Evolutionary conservation across 495 filamentous ascomycete genomes (phyloP).

Genomic region (Talaromyces wortmannii): DNA sequence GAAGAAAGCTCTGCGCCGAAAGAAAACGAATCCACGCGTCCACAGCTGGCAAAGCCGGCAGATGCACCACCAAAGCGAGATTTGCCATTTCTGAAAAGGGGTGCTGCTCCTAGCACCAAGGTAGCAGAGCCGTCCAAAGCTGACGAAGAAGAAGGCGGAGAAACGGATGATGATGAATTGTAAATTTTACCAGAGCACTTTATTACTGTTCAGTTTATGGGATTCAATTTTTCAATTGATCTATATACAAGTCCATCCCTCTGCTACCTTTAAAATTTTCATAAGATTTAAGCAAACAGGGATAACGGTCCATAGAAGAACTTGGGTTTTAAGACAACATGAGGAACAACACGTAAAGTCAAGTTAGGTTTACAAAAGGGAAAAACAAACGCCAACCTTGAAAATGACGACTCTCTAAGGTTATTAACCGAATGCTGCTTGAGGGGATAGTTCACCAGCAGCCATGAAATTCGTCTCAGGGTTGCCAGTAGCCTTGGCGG

Average conservation of each 20-base stretch:
- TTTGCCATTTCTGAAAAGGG: slow-evolving; percentile 27
- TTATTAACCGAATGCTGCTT: slow-evolving; percentile 36
- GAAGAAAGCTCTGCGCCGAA: neutral
- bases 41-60: slow-evolving; percentile 11
- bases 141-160: slow-evolving; percentile 23
- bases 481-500: slow-evolving; percentile 62
- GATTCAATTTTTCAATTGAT: slow-evolving; percentile 25
- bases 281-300: neutral
- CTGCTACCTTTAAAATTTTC: too few relatives aligned
- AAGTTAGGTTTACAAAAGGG: slow-evolving; percentile 9
- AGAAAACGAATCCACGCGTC: slow-evolving; percentile 3
- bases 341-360: slow-evolving; percentile 20
- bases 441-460: slow-evolving; percentile 54
- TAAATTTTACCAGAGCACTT: slow-evolving; percentile 10
- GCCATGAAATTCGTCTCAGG: slow-evolving; percentile 85
- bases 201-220: slow-evolving; percentile 1
- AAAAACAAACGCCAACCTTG: slow-evolving; percentile 15
- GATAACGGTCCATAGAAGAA: slow-evolving; percentile 1
- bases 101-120: neutral
- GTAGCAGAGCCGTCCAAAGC: slow-evolving; percentile 1
- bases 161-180: slow-evolving; percentile 49
- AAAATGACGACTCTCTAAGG: slow-evolving; percentile 9
- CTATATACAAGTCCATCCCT: slow-evolving; percentile 34
- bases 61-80: slow-evolving; percentile 23
- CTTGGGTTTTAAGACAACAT: slow-evolving; percentile 38